These are phyloP conservation scores for Agaricales sp. DNA, from an alignment of 1,284 basidiomycete genomes.

Conservation along the genomic window DNA sequence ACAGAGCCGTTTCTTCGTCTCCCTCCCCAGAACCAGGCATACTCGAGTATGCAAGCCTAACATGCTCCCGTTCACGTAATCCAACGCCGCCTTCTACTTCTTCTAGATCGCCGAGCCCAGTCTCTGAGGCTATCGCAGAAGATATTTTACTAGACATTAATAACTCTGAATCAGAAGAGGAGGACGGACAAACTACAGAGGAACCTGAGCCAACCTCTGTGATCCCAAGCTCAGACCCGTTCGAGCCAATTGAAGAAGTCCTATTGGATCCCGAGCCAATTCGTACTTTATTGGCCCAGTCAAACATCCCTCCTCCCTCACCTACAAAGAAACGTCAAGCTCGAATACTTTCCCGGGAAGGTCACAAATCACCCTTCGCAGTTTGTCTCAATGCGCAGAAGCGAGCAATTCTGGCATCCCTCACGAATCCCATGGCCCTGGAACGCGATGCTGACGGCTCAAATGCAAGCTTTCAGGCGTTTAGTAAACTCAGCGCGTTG, in stretches of 20 bases:
- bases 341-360: not conserved
- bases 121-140: too few relatives aligned
- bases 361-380: constrained; percentile 27
- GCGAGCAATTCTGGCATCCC: constrained; percentile 39
- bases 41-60: too few relatives aligned
- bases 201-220: not conserved
- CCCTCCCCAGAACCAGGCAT: too few relatives aligned
- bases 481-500: constrained; percentile 47
- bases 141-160: too few relatives aligned
- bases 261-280: not conserved
- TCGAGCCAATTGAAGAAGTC: not conserved
- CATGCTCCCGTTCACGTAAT: too few relatives aligned
- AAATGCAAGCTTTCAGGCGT: constrained; percentile 38
- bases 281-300: not conserved
- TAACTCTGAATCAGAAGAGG: too few relatives aligned
- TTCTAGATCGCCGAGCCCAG: too few relatives aligned
- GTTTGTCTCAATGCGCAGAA: constrained; percentile 45
- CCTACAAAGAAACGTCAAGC: not conserved
- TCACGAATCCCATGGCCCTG: constrained; percentile 27
- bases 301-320: not conserved
- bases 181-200: too few relatives aligned
- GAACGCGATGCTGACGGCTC: constrained; percentile 21
- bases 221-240: not conserved
- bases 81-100: too few relatives aligned
- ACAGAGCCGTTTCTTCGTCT: too few relatives aligned